These are phyloP conservation scores for Wallacemonas sp. DNA, from an alignment of 208 protist genomes.

Conservation along the genomic window DNA sequence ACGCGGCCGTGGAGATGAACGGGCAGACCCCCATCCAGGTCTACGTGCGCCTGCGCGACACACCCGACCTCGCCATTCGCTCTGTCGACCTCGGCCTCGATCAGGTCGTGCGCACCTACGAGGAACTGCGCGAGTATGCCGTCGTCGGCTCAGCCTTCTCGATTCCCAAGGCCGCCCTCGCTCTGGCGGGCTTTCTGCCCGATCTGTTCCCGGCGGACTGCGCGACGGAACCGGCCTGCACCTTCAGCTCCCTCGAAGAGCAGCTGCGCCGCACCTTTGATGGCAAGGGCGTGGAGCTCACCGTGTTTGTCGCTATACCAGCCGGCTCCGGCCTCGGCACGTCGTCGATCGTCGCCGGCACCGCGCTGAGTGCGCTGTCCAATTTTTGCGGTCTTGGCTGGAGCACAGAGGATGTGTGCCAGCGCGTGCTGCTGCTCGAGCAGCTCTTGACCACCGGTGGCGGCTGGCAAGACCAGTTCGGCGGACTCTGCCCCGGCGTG, in stretches of 20 bases:
- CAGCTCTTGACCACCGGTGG: constrained; percentile 72
- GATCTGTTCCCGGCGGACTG: constrained; percentile 27
- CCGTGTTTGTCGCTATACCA: constrained; percentile 49
- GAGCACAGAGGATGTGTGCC: constrained; percentile 43
- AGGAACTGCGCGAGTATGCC: constrained; percentile 46
- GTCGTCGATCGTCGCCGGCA: constrained; percentile 63
- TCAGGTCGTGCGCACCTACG: constrained; percentile 30
- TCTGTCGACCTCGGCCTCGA: constrained; percentile 45
- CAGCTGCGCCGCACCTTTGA: constrained; percentile 35
- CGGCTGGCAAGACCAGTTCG: constrained; percentile 76
- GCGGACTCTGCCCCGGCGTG: constrained; percentile 47
- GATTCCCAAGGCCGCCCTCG: constrained; percentile 65
- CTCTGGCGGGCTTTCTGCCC: constrained; percentile 53
- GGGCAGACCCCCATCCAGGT: constrained; percentile 52
- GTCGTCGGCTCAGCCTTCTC: constrained; percentile 47
- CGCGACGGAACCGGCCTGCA: constrained; percentile 2
- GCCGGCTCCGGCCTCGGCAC: constrained; percentile 67
- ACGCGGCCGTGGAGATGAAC: constrained; percentile 59
- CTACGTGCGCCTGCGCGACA: constrained; percentile 34
- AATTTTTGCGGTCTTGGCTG: constrained; percentile 48
- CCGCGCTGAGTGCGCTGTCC: constrained; percentile 43
- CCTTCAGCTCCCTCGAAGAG: constrained; percentile 36
- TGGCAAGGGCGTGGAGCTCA: constrained; percentile 55
- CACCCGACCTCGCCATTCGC: constrained; percentile 32
- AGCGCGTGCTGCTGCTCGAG: constrained; percentile 58